Conservation (phyloP, 2,329 filamentous ascomycete species). For the Escovopsis weberi region DNA sequence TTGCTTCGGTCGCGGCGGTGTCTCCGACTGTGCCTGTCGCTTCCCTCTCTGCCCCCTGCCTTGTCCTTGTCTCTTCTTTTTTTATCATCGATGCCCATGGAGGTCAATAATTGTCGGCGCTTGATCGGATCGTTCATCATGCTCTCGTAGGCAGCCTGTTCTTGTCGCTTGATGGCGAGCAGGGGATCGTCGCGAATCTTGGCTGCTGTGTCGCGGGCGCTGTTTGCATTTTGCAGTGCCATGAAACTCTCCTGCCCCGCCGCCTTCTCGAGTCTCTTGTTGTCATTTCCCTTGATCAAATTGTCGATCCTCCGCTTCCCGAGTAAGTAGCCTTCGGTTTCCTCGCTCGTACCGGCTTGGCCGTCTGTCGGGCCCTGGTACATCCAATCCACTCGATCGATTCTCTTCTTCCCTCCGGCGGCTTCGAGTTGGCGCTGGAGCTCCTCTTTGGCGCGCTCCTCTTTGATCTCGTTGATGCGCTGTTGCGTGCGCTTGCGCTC, state of each 20-base stretch:
- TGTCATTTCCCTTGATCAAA: constrained; percentile 62
- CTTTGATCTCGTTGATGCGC: constrained; percentile 81
- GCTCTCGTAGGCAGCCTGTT: constrained; percentile 65
- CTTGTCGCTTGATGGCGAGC: constrained; percentile 82
- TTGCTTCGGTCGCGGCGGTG: constrained; percentile 25
- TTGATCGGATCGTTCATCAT: constrained; percentile 67
- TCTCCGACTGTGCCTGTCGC: constrained; percentile 24
- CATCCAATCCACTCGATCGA: constrained; percentile 94
- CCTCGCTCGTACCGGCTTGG: constrained; percentile 63
- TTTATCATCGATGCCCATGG: constrained; percentile 41
- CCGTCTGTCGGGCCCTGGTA: constrained; percentile 76
- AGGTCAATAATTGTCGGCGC: constrained; percentile 50
- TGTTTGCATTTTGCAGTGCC: constrained; percentile 55
- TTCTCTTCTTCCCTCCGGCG: constrained; percentile 65
- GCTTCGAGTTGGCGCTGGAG: constrained; percentile 80
- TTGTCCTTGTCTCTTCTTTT: constrained; percentile 23
- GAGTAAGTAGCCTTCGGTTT: constrained; percentile 84
- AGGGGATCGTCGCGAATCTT: constrained; percentile 89
- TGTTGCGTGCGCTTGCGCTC: constrained; percentile 91
- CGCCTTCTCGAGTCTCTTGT: constrained; percentile 67
- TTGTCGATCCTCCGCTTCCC: constrained; percentile 88
- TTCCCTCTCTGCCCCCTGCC: constrained; percentile 19
- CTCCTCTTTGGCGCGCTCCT: constrained; percentile 86
- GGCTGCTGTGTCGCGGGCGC: constrained; percentile 60
- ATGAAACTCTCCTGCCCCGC: constrained; percentile 45